These are phyloP conservation scores for Plenodomus biglobosus DNA, from an alignment of 2,329 filamentous ascomycete species.

Conservation along the genomic window DNA sequence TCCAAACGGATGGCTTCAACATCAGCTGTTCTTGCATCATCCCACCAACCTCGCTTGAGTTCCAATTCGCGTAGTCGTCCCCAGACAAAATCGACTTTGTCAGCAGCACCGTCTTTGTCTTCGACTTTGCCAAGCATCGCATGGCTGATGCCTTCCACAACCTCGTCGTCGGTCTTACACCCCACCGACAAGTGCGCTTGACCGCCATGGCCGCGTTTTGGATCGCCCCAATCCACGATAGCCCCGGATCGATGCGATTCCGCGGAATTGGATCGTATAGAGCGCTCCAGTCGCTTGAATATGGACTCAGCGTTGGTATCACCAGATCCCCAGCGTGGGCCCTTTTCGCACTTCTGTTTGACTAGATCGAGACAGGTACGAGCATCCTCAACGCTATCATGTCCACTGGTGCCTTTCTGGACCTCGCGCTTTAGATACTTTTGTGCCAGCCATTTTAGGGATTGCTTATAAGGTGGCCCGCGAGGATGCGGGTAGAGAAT, in stretches of 20 bases:
- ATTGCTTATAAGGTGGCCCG: slow-evolving; percentile 85
- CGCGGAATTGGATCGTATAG: slow-evolving; percentile 54
- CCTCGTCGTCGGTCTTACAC: slow-evolving; percentile 59
- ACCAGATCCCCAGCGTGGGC: slow-evolving; percentile 78
- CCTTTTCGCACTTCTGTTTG: slow-evolving; percentile 94
- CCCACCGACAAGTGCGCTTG: slow-evolving; percentile 59
- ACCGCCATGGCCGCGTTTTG: slow-evolving; percentile 61
- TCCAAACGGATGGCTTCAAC: slow-evolving; percentile 32
- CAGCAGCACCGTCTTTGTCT: slow-evolving; percentile 47
- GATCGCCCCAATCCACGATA: slow-evolving; percentile 88
- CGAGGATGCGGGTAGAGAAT: slow-evolving; percentile 88
- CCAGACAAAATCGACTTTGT: slow-evolving; percentile 65
- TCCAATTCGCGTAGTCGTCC: slow-evolving; percentile 64
- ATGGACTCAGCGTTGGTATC: slow-evolving; percentile 83
- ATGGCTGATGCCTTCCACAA: slow-evolving; percentile 59
- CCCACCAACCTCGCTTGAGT: slow-evolving; percentile 62
- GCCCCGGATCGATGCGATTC: slow-evolving; percentile 57
- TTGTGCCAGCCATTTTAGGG: slow-evolving; percentile 83
- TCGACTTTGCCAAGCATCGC: slow-evolving; percentile 53
- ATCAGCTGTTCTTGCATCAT: slow-evolving; percentile 50
- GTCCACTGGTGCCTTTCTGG: slow-evolving; percentile 76
- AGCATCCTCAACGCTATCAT: slow-evolving; percentile 92
- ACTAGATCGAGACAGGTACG: slow-evolving; percentile 88
- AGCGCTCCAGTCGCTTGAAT: slow-evolving; percentile 71
- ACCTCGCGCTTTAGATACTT: slow-evolving; percentile 87